Conservation (phyloP, 257 asterid species). For the Verbena officinalis region DNA sequence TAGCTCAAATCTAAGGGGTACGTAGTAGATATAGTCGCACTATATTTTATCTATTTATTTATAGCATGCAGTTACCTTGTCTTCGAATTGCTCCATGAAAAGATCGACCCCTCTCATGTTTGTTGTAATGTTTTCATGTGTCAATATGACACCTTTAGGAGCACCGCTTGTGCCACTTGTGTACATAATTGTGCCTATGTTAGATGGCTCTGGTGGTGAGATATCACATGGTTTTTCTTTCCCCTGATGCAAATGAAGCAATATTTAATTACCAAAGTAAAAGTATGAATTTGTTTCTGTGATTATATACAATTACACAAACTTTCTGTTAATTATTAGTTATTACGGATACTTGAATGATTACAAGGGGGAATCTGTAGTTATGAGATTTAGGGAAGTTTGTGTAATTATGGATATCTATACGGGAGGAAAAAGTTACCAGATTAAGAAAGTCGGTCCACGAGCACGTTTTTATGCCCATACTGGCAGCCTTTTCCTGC, state of each 20-base stretch:
- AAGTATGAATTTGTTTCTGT: no score
- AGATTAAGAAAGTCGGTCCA: conserved; percentile 73
- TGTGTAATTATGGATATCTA: not conserved
- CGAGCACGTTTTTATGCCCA: conserved; percentile 60
- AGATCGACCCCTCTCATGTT: conserved; percentile 71
- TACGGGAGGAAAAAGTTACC: conserved; percentile 40
- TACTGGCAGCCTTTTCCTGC: conserved; percentile 47
- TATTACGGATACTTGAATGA: no score
- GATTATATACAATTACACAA: no score
- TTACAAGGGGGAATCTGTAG: no score
- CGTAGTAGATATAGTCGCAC: no score
- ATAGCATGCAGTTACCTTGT: conserved; percentile 54
- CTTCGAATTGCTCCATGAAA: conserved; percentile 91
- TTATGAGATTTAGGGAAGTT: no score
- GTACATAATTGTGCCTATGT: conserved; percentile 87
- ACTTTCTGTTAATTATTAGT: no score
- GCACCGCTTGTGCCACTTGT: conserved; percentile 97
- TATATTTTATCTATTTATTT: no score
- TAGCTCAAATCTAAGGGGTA: no score
- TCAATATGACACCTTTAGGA: conserved; percentile 93
- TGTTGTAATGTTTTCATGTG: conserved; percentile 77
- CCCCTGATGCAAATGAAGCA: conserved; percentile 57
- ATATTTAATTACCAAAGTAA: no score
- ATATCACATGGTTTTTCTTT: conserved; percentile 51
- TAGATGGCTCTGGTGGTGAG: conserved; percentile 65